phyloP scores from a whole-genome alignment of 805 yeast species.

The Candida coquimbonensis region DNA sequence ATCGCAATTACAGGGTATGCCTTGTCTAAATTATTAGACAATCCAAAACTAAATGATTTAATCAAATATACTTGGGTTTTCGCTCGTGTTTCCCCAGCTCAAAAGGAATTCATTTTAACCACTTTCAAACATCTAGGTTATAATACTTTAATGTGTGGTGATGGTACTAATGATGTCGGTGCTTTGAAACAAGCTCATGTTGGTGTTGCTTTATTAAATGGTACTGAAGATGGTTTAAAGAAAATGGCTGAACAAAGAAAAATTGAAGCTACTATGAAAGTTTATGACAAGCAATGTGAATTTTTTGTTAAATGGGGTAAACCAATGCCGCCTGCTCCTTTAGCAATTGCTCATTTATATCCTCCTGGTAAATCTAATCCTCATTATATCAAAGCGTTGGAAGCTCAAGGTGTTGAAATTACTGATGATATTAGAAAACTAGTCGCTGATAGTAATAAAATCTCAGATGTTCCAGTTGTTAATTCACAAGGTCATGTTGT shows the following conservation, averaged over 20 bases:
- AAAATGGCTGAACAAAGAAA: slow-evolving; percentile 78
- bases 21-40: slow-evolving; percentile 55
- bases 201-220: slow-evolving; percentile 96
- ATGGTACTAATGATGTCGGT: slow-evolving; percentile 99
- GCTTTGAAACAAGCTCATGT: slow-evolving; percentile 97
- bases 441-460: slow-evolving; percentile 41
- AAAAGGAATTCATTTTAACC: slow-evolving; percentile 85
- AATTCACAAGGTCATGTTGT: slow-evolving; percentile 24
- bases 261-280: slow-evolving; percentile 51
- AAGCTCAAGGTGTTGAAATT: slow-evolving; percentile 72
- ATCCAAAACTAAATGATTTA: slow-evolving; percentile 61
- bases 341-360: slow-evolving; percentile 84
- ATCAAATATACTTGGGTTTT: slow-evolving; percentile 93
- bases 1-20: slow-evolving; percentile 94
- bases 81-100: slow-evolving; percentile 95
- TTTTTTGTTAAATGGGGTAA: slow-evolving; percentile 76
- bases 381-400: slow-evolving; percentile 76
- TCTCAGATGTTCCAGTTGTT: slow-evolving; percentile 26
- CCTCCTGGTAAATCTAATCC: slow-evolving; percentile 96
- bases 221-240: slow-evolving; percentile 90
- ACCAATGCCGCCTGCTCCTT: slow-evolving; percentile 79
- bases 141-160: slow-evolving; percentile 97
- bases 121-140: slow-evolving; percentile 84
- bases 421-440: slow-evolving; percentile 64
- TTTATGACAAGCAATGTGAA: slow-evolving; percentile 80